Base-by-base conservation (phyloP, 768 basidiomycete species). In the Serendipita indica region DNA sequence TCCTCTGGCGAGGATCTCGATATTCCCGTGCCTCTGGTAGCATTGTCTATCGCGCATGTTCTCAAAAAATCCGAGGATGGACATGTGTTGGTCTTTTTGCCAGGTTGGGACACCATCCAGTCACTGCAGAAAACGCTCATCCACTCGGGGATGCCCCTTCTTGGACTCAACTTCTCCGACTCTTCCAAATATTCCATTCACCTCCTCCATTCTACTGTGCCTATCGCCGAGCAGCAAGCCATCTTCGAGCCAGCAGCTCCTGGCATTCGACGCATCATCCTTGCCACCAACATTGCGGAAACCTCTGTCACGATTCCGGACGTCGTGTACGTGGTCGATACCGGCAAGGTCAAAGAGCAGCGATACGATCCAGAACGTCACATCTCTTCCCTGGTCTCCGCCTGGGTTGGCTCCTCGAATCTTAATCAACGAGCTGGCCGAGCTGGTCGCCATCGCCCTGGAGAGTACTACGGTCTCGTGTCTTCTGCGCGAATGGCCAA, bases 271-370 rank as follows among this genome's bases (percentile, higher is more conserved):
- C 81, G 92, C 25, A 76, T 98, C 66, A 94, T 98, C 63, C 75
- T 97, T 49, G 80, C 92, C 3, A 98, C 93, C 35, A 96, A 96
- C 68, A 91, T 96, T 43, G 92, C 92, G 12, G 93, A 97, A 71
- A 93, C 92, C 2, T 92, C 89, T 3, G 77, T 96, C 64, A 97
- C 93, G 3, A 94, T 97, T 63, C 91, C 91, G 1, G 89, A 94
- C 63, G 89, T 96, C 25, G 89, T 94, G 7, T 92, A 89, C 65
- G 93, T 98, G 30, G 82, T 97, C 41, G 94, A 98, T 66, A 79
- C 86, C 0, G 93, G 80, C 16, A 83, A 84, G 65, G 77, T 91
- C 66, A 96, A 96, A 70, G 88, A 93, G 69, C 80, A 86, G 65
- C 78, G 82, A 14, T 97, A 90, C 65, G 90, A 97, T 65, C 89